Evolutionary conservation across 2,329 filamentous ascomycete species (phyloP).

Genomic region (Helicocarpus griseus): DNA sequence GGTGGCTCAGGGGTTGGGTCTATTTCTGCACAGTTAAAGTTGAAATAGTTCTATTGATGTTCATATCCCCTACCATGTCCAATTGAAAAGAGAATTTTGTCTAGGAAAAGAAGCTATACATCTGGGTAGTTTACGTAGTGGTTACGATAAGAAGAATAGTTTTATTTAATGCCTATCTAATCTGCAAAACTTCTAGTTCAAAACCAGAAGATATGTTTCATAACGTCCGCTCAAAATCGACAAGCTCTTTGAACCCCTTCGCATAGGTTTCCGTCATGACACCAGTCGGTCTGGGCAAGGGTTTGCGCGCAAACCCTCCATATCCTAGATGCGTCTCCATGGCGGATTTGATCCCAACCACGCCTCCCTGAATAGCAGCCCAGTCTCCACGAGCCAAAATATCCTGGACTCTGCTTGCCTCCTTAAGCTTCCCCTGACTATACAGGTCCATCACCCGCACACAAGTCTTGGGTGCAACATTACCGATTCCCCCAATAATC

Average conservation of each 20-base stretch:
- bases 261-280: conserved; percentile 96
- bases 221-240: conserved; percentile 13
- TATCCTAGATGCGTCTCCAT: conserved; percentile 55
- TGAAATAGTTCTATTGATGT: no score
- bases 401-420: conserved; percentile 56
- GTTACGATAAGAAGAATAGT: no score
- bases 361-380: conserved; percentile 58
- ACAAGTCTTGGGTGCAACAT: conserved; percentile 59
- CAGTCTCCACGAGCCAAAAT: conserved; percentile 58
- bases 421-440: conserved; percentile 45
- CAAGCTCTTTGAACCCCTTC: conserved; percentile 65
- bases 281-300: conserved; percentile 42
- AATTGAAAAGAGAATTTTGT: no score
- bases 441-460: conserved; percentile 52
- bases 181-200: no score
- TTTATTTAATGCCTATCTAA: no score
- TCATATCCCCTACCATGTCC: no score
- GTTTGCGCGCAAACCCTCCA: conserved; percentile 51
- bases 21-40: no score
- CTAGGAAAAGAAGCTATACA: no score
- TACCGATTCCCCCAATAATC: conserved; percentile 61
- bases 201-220: no score
- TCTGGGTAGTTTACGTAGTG: no score
- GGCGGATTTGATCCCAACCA: conserved; percentile 59
- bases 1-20: no score